Evolutionary conservation across 2,329 filamentous ascomycete genomes (phyloP).

Genomic region (Diaporthe sp.): DNA sequence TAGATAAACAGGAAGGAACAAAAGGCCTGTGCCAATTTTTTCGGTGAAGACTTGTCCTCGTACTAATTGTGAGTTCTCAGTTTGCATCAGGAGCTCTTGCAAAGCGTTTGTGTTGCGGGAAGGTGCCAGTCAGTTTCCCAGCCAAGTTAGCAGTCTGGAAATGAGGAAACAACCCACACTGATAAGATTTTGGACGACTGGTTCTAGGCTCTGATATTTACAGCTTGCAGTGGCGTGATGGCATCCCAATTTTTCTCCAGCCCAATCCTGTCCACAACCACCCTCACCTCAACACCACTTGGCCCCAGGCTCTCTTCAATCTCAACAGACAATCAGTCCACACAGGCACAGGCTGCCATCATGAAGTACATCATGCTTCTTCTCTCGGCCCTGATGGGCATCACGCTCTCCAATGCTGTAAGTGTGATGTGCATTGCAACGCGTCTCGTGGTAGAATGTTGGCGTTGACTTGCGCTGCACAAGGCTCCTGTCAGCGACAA

Average conservation of each 20-base stretch:
- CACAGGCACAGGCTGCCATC: not conserved
- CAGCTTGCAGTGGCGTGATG: not conserved
- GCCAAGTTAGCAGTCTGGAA: not conserved
- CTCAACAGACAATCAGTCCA: not conserved
- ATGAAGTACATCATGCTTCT: conserved; percentile 21
- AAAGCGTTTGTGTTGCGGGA: too few species aligned
- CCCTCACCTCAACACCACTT: not conserved
- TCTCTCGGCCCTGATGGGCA: conserved; percentile 19
- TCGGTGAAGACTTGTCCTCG: not conserved
- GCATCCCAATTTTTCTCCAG: not conserved
- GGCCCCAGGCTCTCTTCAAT: not conserved
- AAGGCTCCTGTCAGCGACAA: not conserved
- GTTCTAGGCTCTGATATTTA: not conserved
- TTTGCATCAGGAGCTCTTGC: too few species aligned
- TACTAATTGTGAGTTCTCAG: not conserved
- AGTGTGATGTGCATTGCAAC: not conserved
- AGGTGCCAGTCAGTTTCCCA: not conserved
- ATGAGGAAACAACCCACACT: not conserved
- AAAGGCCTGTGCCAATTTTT: not conserved
- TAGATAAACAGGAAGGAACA: not conserved
- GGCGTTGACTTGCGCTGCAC: not conserved
- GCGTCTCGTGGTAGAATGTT: not conserved
- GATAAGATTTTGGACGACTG: not conserved
- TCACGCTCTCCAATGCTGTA: conserved; percentile 24
- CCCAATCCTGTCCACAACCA: not conserved